Evolutionary conservation across 2,329 filamentous ascomycete genomes (phyloP), one percentile per base, ranked within the genome.

Genomic region (Colletotrichum agaves): DNA sequence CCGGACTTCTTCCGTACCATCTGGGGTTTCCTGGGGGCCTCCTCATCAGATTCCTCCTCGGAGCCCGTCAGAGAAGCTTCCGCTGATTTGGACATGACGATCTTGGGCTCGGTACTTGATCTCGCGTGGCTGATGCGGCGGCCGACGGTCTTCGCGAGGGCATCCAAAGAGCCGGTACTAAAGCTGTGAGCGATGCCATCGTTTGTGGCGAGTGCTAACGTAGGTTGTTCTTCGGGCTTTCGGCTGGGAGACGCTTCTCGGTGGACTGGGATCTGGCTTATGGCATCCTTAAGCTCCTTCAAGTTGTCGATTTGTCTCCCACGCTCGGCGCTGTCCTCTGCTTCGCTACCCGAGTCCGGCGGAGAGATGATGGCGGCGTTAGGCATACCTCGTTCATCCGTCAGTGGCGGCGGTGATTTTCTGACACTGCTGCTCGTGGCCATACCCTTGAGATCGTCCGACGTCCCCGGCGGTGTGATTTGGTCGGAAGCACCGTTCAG

Each of bases 1-100:
- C 96, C 96, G 43, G 96, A 98, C 85, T 99, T 99, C 84, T 99
- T 99, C 74, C 96, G 90, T 11, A 99, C 90, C 89, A 98, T 97
- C 61, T 90, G 90, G n/a, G 94, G 94, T 81, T 96, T 97, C 73
- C 79, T 69, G 86, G 73, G 63, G 90, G 81, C 23, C 13, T 66
- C 60, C 47, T 67, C 81, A 75, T 85, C 90, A 71, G 79, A 87
- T 75, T 91, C 90, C 69, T 92, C 89, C 55, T 90, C 88, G 1
- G 88, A 89, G 8, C 76, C 79, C 2, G 82, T 82, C 35, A 83
- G 69, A 2, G 87, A 88, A 62, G 81, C 83, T 44, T 85, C 84
- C 12, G 78, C 76, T 0, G 85, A 84, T 69, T 82, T 82, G 23
- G 76, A 76, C 23, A 84, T 71, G 19, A 82, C 78, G 19, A 86